phyloP scores from a whole-genome alignment of 495 filamentous ascomycete species.

The Aspergillus nanangensis region DNA sequence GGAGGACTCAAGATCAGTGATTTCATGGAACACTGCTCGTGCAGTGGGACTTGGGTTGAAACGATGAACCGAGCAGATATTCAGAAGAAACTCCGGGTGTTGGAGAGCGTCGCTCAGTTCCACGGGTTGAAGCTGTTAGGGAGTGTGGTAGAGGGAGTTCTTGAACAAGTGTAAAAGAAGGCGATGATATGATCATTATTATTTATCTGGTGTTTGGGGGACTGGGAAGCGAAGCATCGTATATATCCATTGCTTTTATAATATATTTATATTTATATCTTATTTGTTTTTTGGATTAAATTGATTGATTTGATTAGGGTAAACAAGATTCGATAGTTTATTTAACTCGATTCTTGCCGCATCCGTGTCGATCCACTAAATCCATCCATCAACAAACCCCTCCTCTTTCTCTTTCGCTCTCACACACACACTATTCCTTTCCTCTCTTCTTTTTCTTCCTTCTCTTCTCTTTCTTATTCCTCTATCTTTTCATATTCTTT shows the following conservation, averaged over 20 bases:
- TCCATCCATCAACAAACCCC: not conserved
- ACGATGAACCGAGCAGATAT: constrained; percentile 68
- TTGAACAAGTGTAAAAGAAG: constrained; percentile 25
- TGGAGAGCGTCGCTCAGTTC: constrained; percentile 66
- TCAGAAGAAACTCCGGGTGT: constrained; percentile 59
- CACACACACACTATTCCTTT: not conserved
- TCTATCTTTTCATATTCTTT: no score
- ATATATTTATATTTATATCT: no score
- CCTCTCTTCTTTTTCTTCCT: not conserved
- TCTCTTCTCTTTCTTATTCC: not conserved
- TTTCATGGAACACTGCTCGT: constrained; percentile 95
- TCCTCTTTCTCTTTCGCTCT: not conserved
- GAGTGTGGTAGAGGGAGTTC: constrained; percentile 63
- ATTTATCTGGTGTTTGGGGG: not conserved
- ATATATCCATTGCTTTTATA: constrained; percentile 1
- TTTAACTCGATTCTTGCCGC: no score
- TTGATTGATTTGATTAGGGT: no score
- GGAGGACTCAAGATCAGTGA: constrained; percentile 66
- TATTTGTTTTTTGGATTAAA: no score
- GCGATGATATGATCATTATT: constrained; percentile 1
- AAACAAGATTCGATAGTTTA: no score
- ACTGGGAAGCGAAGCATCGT: not conserved
- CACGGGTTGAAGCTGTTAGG: constrained; percentile 79
- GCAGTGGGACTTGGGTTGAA: constrained; percentile 76
- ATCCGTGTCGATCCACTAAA: no score